Conservation (phyloP, 345 rosid genomes). For the Excoecaria agallocha region DNA sequence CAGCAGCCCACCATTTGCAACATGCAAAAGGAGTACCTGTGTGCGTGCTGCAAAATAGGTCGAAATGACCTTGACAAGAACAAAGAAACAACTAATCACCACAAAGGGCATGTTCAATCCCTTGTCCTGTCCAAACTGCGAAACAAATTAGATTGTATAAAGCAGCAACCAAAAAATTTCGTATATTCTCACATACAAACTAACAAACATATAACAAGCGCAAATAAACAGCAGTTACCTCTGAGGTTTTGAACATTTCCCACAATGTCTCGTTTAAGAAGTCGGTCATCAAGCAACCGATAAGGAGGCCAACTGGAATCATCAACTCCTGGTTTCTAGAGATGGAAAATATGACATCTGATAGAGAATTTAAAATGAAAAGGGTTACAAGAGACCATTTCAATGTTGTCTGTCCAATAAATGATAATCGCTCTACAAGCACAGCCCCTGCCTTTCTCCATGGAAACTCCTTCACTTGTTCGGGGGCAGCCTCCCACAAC, state of each 20-base stretch:
- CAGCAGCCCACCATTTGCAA: conserved; percentile 56
- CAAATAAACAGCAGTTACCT: conserved; percentile 28
- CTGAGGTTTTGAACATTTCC: conserved; percentile 19
- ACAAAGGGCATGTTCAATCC: conserved; percentile 23
- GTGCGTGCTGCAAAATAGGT: conserved; percentile 19
- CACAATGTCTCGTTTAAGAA: conserved; percentile 36
- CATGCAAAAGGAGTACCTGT: conserved; percentile 39
- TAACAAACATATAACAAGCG: background rate
- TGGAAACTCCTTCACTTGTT: conserved; percentile 37
- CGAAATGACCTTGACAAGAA: conserved; percentile 37
- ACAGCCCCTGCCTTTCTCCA: conserved; percentile 41
- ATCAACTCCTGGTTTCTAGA: conserved; percentile 38
- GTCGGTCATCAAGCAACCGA: conserved; percentile 42
- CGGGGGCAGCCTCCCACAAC: conserved; percentile 33
- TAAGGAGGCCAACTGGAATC: conserved; percentile 47
- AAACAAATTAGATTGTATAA: background rate
- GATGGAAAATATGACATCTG: conserved; percentile 44
- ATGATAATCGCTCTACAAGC: conserved; percentile 23
- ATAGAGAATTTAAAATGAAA: conserved; percentile 25
- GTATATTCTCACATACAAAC: background rate
- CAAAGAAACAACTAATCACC: conserved; percentile 35
- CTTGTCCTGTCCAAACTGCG: conserved; percentile 30
- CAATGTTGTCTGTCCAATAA: conserved; percentile 31
- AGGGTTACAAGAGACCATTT: conserved; percentile 39
- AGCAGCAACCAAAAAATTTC: background rate